phyloP scores from a whole-genome alignment of 2,329 filamentous ascomycete species.

The Aureobasidium leucospermi region DNA sequence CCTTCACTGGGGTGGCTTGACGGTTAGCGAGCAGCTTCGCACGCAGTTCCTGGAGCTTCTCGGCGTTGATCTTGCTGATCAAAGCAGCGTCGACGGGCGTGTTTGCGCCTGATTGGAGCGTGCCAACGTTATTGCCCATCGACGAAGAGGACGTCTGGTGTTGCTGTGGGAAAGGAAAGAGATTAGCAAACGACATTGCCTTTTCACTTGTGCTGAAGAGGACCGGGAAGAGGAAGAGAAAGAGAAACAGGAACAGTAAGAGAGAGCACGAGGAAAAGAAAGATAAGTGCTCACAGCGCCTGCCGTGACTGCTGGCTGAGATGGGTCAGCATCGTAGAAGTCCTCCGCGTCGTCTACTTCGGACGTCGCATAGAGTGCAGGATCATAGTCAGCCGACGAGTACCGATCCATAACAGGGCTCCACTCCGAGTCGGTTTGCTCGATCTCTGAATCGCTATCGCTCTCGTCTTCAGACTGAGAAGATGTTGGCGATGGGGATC shows the following conservation, averaged over 20 bases:
- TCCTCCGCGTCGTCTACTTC: conserved; percentile 5
- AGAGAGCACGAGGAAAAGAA: background rate
- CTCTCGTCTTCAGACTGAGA: background rate
- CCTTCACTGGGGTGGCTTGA: background rate
- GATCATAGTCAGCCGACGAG: background rate
- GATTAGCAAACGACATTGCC: background rate
- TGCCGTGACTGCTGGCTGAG: background rate
- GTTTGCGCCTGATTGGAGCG: background rate
- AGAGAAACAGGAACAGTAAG: background rate
- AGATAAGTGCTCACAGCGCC: background rate
- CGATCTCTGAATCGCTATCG: background rate
- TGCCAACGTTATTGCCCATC: background rate
- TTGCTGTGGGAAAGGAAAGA: background rate
- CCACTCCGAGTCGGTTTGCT: no score
- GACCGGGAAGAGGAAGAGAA: background rate
- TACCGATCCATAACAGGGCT: background rate
- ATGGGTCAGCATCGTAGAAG: background rate
- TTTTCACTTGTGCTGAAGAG: background rate
- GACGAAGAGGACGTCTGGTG: background rate
- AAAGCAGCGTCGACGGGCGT: background rate
- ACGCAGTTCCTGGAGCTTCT: conserved; percentile 5
- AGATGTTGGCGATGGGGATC: background rate
- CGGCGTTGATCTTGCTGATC: background rate
- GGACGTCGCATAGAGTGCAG: background rate
- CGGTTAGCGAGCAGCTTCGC: conserved; percentile 2